Evolutionary conservation across 2,329 filamentous ascomycete species (phyloP).

Genomic region (Fusarium sp.): DNA sequence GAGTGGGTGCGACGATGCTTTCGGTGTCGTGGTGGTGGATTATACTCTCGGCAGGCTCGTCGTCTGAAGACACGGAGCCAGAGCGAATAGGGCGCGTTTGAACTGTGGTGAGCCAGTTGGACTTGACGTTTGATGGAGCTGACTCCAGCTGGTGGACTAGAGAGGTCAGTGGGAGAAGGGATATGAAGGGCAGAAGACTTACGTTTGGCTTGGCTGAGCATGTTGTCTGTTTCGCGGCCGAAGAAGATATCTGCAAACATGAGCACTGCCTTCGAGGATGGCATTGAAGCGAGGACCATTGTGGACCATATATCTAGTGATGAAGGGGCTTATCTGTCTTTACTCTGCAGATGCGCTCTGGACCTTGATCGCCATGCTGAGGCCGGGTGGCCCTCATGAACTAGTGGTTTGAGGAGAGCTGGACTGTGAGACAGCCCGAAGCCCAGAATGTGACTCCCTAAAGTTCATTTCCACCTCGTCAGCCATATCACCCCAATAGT

Average conservation of each 20-base stretch:
- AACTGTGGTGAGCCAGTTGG: neutral
- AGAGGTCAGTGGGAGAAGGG: neutral
- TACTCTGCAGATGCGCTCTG: neutral
- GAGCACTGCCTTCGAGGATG: neutral
- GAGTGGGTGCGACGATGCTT: neutral
- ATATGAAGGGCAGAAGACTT: neutral
- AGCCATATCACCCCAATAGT: neutral
- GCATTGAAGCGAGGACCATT: neutral
- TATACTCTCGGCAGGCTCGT: neutral
- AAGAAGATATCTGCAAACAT: neutral
- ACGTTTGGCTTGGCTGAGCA: conserved; percentile 6
- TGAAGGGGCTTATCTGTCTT: neutral
- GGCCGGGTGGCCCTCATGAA: neutral
- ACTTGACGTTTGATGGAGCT: neutral
- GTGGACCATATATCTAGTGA: neutral
- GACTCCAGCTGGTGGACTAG: neutral
- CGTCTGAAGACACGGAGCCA: neutral
- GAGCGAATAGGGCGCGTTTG: neutral
- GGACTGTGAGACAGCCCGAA: neutral
- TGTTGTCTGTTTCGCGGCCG: neutral
- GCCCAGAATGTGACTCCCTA: neutral
- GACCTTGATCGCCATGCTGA: rapidly evolving
- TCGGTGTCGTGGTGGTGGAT: neutral
- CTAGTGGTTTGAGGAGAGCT: neutral
- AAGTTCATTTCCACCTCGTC: neutral